Conservation (phyloP, 768 basidiomycete species). For the Jaapia argillacea region DNA sequence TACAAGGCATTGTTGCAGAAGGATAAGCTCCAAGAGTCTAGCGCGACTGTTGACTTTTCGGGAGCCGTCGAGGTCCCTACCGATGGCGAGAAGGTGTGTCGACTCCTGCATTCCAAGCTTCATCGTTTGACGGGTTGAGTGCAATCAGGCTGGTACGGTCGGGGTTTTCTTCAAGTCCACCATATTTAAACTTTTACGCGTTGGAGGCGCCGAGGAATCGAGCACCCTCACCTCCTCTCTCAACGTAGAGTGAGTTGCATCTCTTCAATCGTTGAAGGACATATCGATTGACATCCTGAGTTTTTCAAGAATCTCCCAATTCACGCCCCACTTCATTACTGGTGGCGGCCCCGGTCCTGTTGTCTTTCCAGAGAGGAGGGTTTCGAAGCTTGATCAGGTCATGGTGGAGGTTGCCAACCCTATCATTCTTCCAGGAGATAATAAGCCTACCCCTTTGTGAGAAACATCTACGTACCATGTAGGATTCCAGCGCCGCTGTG, state of each 20-base stretch:
- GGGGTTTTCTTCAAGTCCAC: conserved; percentile 15
- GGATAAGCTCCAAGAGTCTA: conserved; percentile 18
- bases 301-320: too few species aligned
- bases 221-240: conserved; percentile 15
- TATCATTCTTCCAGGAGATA: too few species aligned
- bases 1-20: conserved; percentile 28
- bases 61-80: conserved; percentile 20
- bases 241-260: conserved; percentile 18
- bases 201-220: conserved; percentile 12
- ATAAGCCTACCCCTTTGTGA: too few species aligned
- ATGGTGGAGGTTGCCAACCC: too few species aligned
- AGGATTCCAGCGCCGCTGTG: too few species aligned
- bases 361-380: too few species aligned
- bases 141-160: conserved; percentile 17
- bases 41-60: conserved; percentile 19
- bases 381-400: too few species aligned
- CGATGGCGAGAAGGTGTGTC: conserved; percentile 3
- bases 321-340: too few species aligned
- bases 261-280: too few species aligned
- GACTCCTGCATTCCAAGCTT: background rate
- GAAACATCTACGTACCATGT: too few species aligned
- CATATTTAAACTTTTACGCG: conserved; percentile 10
- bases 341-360: too few species aligned
- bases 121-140: background rate
- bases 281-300: too few species aligned